Base-by-base conservation (phyloP, 2,329 filamentous ascomycete species). In the Keithomyces neogunnii region DNA sequence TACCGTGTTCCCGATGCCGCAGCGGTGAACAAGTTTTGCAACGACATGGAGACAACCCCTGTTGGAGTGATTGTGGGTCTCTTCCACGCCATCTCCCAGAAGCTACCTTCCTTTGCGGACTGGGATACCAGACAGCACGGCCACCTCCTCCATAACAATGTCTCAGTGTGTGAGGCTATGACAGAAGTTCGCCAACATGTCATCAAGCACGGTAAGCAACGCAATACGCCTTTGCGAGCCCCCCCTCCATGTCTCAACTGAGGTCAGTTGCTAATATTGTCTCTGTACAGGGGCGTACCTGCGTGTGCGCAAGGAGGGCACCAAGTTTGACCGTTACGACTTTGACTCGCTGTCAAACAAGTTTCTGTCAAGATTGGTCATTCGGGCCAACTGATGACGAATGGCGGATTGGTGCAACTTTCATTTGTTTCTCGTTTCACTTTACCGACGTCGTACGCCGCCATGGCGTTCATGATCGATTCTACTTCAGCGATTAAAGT, bases 261-360 rank as follows among this genome's bases (percentile, higher is more conserved):
- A 8, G 13, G 26, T 4, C 28, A 33, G 28, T 26, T 13, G 55
- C 59, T 66, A 58, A 68, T 51, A 19, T 36, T 29, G 38, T 7
- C 13, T 28, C n/a, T 19, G 30, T 55, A 43, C 73, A 96, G 91
- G 96, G 73, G 76, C 81, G 51, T 97, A 96, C 70, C 80, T 97
- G 55, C 85, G 89, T 63, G 83, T 83, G 55, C 88, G 92, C 60
- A 80, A 82, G 59, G 84, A 85, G 53, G 19, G 19, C 19, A 82
- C 86, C 63, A 89, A 86, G 70, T 97, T 96, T 69, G 87, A 96
- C 73, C 84, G 88, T 60, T 82, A 86, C 62, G 89, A 97, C 74
- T 97, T 96, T 66, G 92, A 97, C 74, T 93, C 85, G 55, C 73
- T 97, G 66, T 95, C 91, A 49, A 96, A 96, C 77, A 97, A 96